Conservation (phyloP, 768 basidiomycete genomes). For the Pisolithus orientalis region DNA sequence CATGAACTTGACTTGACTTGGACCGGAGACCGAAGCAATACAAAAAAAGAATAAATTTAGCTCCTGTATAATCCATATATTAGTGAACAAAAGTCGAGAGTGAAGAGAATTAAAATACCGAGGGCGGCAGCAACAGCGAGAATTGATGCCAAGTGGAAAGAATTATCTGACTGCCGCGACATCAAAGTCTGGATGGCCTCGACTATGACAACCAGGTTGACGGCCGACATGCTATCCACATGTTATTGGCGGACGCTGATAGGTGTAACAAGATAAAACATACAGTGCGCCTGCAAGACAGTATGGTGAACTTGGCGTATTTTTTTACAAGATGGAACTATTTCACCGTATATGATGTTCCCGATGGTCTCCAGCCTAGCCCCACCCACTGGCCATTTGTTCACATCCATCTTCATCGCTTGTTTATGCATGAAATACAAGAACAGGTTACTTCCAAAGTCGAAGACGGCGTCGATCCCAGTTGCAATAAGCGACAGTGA, state of each 20-base stretch:
- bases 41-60: constrained; percentile 82
- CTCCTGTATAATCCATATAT: constrained; percentile 38
- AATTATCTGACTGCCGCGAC: constrained; percentile 46
- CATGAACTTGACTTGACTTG: constrained; percentile 84
- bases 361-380: constrained; percentile 87
- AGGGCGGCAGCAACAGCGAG: constrained; percentile 80
- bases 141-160: constrained; percentile 77
- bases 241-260: neutral
- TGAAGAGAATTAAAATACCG: constrained; percentile 30
- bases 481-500: constrained; percentile 88
- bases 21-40: constrained; percentile 78
- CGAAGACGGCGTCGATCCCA: constrained; percentile 81
- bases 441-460: constrained; percentile 79
- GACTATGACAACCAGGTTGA: constrained; percentile 87
- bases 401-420: constrained; percentile 61
- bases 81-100: neutral
- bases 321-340: neutral
- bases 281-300: constrained; percentile 43
- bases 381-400: constrained; percentile 91
- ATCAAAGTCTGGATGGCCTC: constrained; percentile 75
- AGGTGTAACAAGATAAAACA: neutral
- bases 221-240: constrained; percentile 70
- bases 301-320: neutral
- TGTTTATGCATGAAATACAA: constrained; percentile 75
- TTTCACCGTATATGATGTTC: constrained; percentile 75